phyloP scores from a whole-genome alignment of 2,329 filamentous ascomycete genomes.

The Diaporthe longicolla region DNA sequence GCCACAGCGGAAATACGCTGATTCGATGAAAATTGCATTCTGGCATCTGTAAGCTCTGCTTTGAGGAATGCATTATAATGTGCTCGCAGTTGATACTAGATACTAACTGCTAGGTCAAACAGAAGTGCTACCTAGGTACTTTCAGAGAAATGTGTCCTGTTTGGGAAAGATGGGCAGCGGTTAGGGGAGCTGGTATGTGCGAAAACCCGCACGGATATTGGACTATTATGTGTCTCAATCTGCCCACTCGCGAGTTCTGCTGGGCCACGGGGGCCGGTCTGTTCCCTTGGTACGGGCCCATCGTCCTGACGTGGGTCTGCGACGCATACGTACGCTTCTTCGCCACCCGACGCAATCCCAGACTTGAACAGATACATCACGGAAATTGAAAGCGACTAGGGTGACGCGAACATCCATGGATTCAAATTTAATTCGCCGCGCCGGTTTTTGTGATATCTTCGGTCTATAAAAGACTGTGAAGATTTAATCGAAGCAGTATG shows the following conservation, averaged over 20 bases:
- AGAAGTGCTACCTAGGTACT: too few relatives aligned
- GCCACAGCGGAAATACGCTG: neutral
- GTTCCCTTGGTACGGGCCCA: neutral
- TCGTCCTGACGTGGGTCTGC: neutral
- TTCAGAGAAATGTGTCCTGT: neutral
- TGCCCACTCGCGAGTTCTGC: conserved; percentile 3
- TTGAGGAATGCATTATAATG: too few relatives aligned
- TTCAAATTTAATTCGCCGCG: too few relatives aligned
- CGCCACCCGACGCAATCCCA: neutral
- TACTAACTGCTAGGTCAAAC: too few relatives aligned
- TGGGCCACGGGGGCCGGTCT: neutral
- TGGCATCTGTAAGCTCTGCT: too few relatives aligned
- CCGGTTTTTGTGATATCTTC: too few relatives aligned
- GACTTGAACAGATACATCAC: neutral
- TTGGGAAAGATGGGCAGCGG: neutral
- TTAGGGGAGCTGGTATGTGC: neutral
- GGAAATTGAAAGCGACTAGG: too few relatives aligned
- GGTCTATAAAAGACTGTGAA: too few relatives aligned
- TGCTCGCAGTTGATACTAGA: neutral
- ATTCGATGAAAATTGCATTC: too few relatives aligned
- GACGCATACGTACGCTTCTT: neutral
- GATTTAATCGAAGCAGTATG: too few relatives aligned
- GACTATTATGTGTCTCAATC: neutral
- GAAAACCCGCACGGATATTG: neutral
- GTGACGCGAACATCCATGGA: too few relatives aligned